Evolutionary conservation across 305 asterid genomes (phyloP).

Genomic region (Solanum chacoense): DNA sequence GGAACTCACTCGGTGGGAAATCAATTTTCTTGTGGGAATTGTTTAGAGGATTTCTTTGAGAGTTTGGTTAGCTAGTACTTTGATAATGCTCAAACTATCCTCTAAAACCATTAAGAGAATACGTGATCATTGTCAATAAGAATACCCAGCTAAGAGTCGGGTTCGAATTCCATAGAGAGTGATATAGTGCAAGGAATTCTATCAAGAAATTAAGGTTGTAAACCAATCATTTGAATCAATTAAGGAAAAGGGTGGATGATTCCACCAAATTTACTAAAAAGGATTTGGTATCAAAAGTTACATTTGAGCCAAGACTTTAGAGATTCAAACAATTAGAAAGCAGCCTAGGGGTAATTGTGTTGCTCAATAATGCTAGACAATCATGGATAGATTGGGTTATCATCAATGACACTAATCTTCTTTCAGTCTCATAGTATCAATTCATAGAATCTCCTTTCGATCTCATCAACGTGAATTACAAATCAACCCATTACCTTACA

Average conservation of each 20-base stretch:
- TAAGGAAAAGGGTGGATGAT: background rate
- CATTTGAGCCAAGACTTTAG: background rate
- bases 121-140: background rate
- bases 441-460: background rate
- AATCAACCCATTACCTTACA: background rate
- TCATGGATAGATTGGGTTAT: background rate
- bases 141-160: background rate
- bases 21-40: no score
- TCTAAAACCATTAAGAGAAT: background rate
- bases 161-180: background rate
- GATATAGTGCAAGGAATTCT: background rate
- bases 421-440: background rate
- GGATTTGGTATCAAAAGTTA: background rate
- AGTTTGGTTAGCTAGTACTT: background rate
- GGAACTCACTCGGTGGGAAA: no score
- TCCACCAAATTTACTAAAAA: background rate
- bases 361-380: background rate
- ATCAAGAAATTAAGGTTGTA: background rate
- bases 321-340: background rate
- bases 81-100: background rate
- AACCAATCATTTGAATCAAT: background rate
- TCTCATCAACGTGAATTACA: background rate
- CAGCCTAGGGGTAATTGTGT: background rate
- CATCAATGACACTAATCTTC: background rate
- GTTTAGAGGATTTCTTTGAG: background rate